Conservation (phyloP, 805 yeast species). For the Ogataea paraovalis region DNA sequence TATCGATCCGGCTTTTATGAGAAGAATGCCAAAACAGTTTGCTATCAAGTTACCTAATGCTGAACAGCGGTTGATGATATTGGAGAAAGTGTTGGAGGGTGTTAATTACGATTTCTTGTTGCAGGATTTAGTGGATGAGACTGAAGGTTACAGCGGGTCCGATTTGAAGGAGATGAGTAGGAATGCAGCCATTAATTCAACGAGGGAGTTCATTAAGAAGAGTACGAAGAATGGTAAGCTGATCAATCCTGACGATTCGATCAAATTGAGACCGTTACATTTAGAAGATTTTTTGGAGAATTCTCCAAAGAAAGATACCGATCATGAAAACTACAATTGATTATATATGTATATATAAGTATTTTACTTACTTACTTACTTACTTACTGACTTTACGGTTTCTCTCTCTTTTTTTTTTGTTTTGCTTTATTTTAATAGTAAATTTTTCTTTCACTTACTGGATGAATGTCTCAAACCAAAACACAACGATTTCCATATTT, state of each 20-base stretch:
- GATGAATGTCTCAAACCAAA: no score
- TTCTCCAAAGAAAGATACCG: background rate
- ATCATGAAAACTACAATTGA: background rate
- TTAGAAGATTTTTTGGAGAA: slow-evolving; percentile 53
- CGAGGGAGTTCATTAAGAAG: slow-evolving; percentile 70
- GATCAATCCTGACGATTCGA: slow-evolving; percentile 31
- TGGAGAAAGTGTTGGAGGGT: slow-evolving; percentile 62
- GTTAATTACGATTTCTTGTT: slow-evolving; percentile 68
- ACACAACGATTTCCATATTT: no score
- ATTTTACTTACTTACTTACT: background rate
- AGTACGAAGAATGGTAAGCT: slow-evolving; percentile 45
- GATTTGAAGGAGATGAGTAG: slow-evolving; percentile 89
- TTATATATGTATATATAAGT: background rate
- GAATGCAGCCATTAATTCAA: slow-evolving; percentile 87
- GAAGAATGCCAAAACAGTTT: slow-evolving; percentile 90
- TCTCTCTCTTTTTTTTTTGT: background rate
- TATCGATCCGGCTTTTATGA: slow-evolving; percentile 85
- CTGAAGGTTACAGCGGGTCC: slow-evolving; percentile 83
- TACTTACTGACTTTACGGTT: slow-evolving; percentile 2
- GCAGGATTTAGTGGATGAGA: slow-evolving; percentile 52
- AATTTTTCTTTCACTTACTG: no score
- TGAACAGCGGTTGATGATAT: slow-evolving; percentile 64
- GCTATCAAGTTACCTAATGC: slow-evolving; percentile 69
- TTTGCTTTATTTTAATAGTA: slow-evolving; percentile 6
- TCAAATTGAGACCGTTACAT: slow-evolving; percentile 57